Conservation (phyloP, 2,329 filamentous ascomycete species). For the Byssothecium circinans region DNA sequence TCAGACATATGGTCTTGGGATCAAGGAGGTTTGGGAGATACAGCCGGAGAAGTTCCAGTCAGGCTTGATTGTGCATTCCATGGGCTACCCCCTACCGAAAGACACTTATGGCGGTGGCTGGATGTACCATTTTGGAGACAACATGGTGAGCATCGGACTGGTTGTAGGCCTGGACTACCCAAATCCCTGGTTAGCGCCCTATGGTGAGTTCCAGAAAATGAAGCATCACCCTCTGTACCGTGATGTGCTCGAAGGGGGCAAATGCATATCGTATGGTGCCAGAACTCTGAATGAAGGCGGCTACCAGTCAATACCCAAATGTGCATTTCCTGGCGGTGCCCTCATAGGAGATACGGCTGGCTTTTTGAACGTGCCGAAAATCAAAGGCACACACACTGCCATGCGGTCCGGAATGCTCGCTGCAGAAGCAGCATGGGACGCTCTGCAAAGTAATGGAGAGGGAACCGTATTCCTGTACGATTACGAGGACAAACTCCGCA, state of each 20-base stretch:
- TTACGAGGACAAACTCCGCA: conserved; percentile 86
- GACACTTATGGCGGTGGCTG: conserved; percentile 97
- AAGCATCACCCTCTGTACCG: conserved; percentile 95
- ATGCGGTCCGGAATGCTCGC: conserved; percentile 98
- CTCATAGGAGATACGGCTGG: conserved; percentile 95
- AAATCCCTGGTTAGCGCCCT: conserved; percentile 95
- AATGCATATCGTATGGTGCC: conserved; percentile 95
- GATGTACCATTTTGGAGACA: conserved; percentile 99
- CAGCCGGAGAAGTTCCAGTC: conserved; percentile 88
- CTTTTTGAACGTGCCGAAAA: conserved; percentile 96
- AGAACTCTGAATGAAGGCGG: conserved; percentile 91
- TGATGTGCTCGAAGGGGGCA: conserved; percentile 86
- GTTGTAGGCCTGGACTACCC: conserved; percentile 94
- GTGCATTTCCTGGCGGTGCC: conserved; percentile 92
- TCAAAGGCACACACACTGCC: conserved; percentile 96
- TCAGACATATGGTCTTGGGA: conserved; percentile 90
- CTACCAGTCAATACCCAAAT: conserved; percentile 96
- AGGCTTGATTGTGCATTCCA: conserved; percentile 81
- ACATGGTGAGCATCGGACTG: conserved; percentile 87
- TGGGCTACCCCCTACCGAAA: conserved; percentile 86
- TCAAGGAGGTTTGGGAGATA: conserved; percentile 98
- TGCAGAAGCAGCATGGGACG: conserved; percentile 83
- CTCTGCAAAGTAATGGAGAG: conserved; percentile 60
- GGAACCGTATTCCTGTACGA: conserved; percentile 86
- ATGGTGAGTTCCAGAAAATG: conserved; percentile 96